Conservation (phyloP, 768 basidiomycete genomes). For the Mrakia blollopis region DNA sequence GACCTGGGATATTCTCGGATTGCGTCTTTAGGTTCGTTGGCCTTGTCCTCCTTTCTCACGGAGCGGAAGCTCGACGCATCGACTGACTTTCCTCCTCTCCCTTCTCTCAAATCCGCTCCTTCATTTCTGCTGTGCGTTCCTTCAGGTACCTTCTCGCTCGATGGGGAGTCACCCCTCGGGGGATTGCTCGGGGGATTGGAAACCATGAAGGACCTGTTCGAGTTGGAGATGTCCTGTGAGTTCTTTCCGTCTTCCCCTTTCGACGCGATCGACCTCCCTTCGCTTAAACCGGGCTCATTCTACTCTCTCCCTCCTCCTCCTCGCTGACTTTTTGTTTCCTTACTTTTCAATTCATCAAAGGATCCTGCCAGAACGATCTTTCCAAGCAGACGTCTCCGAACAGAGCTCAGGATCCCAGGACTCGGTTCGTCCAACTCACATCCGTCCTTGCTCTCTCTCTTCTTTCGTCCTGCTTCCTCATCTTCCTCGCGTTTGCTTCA, state of each 20-base stretch:
- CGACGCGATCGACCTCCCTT: background rate
- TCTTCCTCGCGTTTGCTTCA: no score
- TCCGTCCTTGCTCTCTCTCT: background rate
- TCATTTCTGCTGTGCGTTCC: no score
- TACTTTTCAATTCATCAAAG: background rate
- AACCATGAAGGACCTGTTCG: constrained; percentile 14
- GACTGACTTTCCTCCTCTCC: background rate
- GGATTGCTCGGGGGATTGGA: constrained; percentile 20
- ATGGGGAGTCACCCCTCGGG: constrained; percentile 20
- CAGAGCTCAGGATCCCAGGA: constrained; percentile 18
- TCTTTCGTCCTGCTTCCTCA: background rate
- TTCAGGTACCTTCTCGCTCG: constrained; percentile 22
- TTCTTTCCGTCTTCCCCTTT: background rate
- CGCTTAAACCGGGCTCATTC: background rate
- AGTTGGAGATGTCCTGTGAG: constrained; percentile 25
- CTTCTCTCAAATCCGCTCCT: background rate
- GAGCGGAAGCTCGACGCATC: background rate
- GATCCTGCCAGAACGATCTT: constrained; percentile 15
- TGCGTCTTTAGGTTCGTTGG: constrained; percentile 20
- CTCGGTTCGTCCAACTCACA: background rate
- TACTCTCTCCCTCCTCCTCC: background rate
- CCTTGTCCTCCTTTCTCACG: background rate
- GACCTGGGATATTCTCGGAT: constrained; percentile 23
- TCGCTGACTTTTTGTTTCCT: background rate
- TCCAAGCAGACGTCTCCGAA: constrained; percentile 31